Evolutionary conservation across 2,329 filamentous ascomycete species (phyloP), one percentile per base, ranked within the genome.

Genomic region (Graphilbum fragrans): DNA sequence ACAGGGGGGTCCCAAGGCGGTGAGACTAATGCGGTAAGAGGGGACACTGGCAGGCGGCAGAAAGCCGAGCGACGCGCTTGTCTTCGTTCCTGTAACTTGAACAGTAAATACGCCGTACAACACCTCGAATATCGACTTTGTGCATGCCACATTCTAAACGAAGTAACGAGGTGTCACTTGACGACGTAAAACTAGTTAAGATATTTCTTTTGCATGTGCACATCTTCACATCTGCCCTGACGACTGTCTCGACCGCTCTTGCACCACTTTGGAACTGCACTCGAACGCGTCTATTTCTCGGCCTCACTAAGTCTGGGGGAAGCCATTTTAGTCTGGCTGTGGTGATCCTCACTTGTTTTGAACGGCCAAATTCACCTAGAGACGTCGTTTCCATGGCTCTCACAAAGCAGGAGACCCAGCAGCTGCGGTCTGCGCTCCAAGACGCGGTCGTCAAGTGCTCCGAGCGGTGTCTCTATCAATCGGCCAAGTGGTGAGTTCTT

Each of bases 401-500:
- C 45, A 74, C 65, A 44, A 62, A 69, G 41, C 64, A 70, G 47
- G 74, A 79, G 46, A 66, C 70, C 35, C 62, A 66, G 39, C 80
- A 86, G 55, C 67, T 93, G 46, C 77, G 82, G 54, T 72, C 71
- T 31, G 77, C 85, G 27, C 70, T 95, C 35, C 86, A 94, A 58
- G 82, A 87, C 54, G 86, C 90, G 23, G 81, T 92, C 3, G 72
- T 92, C 20, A 87, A 87, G 57, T 96, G 88, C 64, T 94, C 87
- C 1, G 92, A 98, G 58, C 72, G 92, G 58, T 94, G 92, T 59
- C 73, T 98, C 12, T 96, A 95, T 56, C 88, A 95, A 54, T 92
- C 90, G 7, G 82, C 92, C 22, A 96, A 96, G 77, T 98, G 92
- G 92, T 94, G 58, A 43, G 53, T 35, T 35, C 32, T 34, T 23